phyloP scores from a whole-genome alignment of 495 filamentous ascomycete genomes.

The Penicillium steckii region DNA sequence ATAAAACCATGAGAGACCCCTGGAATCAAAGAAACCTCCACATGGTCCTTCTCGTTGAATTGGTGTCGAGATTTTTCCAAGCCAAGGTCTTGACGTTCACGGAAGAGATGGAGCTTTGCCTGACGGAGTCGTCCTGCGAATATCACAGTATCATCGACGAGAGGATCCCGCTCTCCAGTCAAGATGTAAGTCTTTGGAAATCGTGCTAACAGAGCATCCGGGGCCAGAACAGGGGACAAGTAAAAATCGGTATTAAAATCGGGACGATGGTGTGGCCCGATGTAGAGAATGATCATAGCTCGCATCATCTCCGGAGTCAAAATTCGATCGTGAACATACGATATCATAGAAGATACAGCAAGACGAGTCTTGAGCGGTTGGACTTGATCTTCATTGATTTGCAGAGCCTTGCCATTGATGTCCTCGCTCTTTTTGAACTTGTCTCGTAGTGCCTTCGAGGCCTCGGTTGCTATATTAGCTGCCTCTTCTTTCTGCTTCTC shows the following conservation, averaged over 20 bases:
- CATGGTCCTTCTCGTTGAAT: slow-evolving; percentile 74
- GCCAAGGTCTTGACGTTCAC: slow-evolving; percentile 61
- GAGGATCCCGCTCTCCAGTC: slow-evolving; percentile 90
- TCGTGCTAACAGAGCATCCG: slow-evolving; percentile 71
- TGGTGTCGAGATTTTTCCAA: slow-evolving; percentile 47
- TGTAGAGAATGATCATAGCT: slow-evolving; percentile 97
- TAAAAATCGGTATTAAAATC: slow-evolving; percentile 91
- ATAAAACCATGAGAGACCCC: slow-evolving; percentile 90
- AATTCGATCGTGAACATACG: slow-evolving; percentile 95
- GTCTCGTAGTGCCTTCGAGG: slow-evolving; percentile 27
- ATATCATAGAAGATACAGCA: slow-evolving; percentile 92
- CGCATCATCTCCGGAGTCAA: slow-evolving; percentile 98
- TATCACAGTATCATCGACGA: slow-evolving; percentile 95
- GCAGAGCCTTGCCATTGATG: slow-evolving; percentile 27
- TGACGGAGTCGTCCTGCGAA: slow-evolving; percentile 85
- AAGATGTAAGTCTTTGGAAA: slow-evolving; percentile 94
- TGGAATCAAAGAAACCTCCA: slow-evolving; percentile 81
- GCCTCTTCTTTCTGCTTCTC: slow-evolving; percentile 40
- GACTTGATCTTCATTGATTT: slow-evolving; percentile 52
- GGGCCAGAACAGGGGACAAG: slow-evolving; percentile 84
- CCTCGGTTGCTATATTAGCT: slow-evolving; percentile 26
- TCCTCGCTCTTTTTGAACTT: slow-evolving; percentile 22
- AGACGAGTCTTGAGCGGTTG: slow-evolving; percentile 80
- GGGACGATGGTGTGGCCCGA: slow-evolving; percentile 87
- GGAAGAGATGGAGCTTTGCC: slow-evolving; percentile 70